Percentiles rank a stretch among this genome's conserved stretches.
These are phyloP conservation scores for Sanghuangporus weigelae DNA, from an alignment of 1,284 basidiomycete genomes.

Conservation along the genomic window DNA sequence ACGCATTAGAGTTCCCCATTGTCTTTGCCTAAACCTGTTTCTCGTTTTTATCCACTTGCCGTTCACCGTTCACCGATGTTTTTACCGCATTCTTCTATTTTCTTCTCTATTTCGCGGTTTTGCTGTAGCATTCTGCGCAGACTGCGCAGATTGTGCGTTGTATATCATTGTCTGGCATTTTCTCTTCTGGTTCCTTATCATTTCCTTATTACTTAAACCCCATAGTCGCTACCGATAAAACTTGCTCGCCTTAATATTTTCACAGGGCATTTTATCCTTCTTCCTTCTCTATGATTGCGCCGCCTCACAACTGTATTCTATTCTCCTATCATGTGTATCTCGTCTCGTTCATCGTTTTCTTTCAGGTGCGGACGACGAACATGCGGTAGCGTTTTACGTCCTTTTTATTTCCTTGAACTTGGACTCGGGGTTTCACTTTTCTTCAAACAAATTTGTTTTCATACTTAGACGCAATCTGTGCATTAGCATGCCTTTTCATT, in stretches of 20 bases:
- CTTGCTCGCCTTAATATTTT: not conserved
- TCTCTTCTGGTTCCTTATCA: not conserved
- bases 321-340: not conserved
- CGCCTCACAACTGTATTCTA: constrained; percentile 8
- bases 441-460: constrained; percentile 8
- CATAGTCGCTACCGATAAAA: not conserved
- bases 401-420: not conserved
- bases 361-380: not conserved
- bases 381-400: not conserved
- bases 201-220: not conserved
- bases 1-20: not conserved
- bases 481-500: constrained; percentile 9
- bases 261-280: not conserved
- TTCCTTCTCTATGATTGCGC: not conserved
- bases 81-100: constrained; percentile 5
- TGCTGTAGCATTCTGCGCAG: constrained; percentile 12
- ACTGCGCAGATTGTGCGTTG: constrained; percentile 11
- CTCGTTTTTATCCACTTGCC: not conserved
- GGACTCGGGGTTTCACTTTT: constrained; percentile 5
- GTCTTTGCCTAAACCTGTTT: not conserved
- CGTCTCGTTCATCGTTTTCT: not conserved
- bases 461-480: constrained; percentile 18
- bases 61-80: not conserved
- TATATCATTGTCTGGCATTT: constrained; percentile 11
- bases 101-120: constrained; percentile 9